Conservation (phyloP, 2,329 filamentous ascomycete genomes). For the Stachybotrys echinatus region DNA sequence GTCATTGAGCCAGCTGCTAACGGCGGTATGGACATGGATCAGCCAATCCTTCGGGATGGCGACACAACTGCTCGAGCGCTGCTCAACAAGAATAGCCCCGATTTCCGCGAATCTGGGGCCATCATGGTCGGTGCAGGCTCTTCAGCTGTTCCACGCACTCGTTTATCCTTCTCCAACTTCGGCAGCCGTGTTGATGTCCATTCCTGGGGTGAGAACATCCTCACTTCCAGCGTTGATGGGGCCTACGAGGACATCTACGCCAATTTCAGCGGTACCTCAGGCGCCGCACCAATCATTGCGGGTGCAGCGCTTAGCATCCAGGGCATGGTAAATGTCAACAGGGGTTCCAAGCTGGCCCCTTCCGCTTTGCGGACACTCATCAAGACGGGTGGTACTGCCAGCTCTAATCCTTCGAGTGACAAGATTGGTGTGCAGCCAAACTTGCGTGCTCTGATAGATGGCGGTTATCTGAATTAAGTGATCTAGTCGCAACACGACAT, state of each 20-base stretch:
- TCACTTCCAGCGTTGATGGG: neutral
- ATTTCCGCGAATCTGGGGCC: conserved; percentile 4
- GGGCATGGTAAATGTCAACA: conserved; percentile 2
- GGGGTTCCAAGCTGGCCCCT: conserved; percentile 2
- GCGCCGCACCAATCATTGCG: conserved; percentile 2
- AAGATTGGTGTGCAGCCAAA: conserved; percentile 2
- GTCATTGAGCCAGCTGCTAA: conserved; percentile 3
- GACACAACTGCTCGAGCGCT: neutral
- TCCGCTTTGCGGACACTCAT: conserved; percentile 1
- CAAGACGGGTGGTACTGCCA: conserved; percentile 1
- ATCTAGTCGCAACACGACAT: neutral
- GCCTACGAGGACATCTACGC: neutral
- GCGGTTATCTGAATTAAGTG: conserved; percentile 1
- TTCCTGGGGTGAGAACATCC: conserved; percentile 5
- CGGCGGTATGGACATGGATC: conserved; percentile 2
- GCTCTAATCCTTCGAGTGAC: conserved; percentile 1
- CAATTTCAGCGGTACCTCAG: conserved; percentile 2
- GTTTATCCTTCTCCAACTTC: conserved; percentile 1
- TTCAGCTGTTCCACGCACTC: conserved; percentile 1
- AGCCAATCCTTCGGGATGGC: conserved; percentile 1
- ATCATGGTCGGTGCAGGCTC: conserved; percentile 2
- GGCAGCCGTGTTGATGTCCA: conserved; percentile 2
- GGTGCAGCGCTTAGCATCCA: conserved; percentile 4
- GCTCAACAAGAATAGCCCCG: conserved; percentile 2
- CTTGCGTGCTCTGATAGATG: conserved; percentile 3